A percentile compares a stretch with the other conserved stretches of the same genome.
Conservation (phyloP, 305 asterid genomes). For the Solanum hybrid region DNA sequence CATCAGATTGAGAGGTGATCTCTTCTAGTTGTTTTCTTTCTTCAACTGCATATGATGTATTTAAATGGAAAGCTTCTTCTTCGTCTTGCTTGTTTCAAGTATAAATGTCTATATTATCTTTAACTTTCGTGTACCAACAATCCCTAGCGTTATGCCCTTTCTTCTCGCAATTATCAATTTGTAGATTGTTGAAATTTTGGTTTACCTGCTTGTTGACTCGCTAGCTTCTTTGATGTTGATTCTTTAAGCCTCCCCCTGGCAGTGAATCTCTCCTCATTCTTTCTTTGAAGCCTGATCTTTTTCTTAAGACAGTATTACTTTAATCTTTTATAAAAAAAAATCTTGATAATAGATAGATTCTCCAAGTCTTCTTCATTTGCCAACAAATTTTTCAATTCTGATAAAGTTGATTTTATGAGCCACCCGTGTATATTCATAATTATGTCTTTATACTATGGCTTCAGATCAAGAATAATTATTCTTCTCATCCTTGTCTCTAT, state of each 20-base stretch:
- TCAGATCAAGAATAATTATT: too few relatives aligned
- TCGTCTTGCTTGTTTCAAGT: neutral
- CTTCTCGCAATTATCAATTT: neutral
- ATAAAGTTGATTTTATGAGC: neutral
- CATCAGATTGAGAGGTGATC: neutral
- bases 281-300: neutral
- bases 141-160: neutral
- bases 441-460: too few relatives aligned
- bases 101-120: neutral
- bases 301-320: neutral
- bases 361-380: neutral
- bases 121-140: neutral
- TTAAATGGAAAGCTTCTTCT: neutral
- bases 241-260: neutral
- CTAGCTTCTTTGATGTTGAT: neutral
- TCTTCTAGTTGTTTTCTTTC: neutral
- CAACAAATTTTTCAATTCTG: neutral
- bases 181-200: neutral
- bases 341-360: neutral
- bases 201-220: neutral
- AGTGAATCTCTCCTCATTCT: neutral
- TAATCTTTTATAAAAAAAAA: too few relatives aligned
- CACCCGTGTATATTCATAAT: neutral
- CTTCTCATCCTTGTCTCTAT: too few relatives aligned
- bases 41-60: too few relatives aligned